Evolutionary conservation across 106 monocot species (phyloP), one percentile per base, ranked within the genome.

Genomic region (Gastrodia elata): DNA sequence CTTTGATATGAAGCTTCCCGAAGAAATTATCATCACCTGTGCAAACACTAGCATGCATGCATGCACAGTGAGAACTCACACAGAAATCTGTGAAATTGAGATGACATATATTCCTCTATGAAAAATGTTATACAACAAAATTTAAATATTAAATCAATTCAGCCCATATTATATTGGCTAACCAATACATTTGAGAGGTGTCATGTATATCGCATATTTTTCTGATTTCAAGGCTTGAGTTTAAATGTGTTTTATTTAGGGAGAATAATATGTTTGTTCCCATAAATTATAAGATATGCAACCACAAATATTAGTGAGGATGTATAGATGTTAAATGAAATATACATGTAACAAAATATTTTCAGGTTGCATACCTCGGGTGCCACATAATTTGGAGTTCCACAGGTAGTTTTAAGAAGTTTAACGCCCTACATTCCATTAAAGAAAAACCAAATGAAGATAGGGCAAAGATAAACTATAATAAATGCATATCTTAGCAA

Each of bases 371-470:
- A 39, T 85, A 94, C 94, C 91, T 94, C 94, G n/a, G 94, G 94
- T 39, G 94, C 91, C 15, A 94, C 94, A 80, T 94, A 94, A 76
- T 94, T 94, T 78, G 94, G 94, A 76, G 94, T 94, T 78, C 94
- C 94, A 78, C 94, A 94, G 38, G 94, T 94, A 55, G 94, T 94
- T 40, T 73, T 86, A 24, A 94, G 83, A 81, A 94, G 80, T 68
- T 68, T 68, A 73, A 82, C 89, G 42, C 91, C 94, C 94, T 94
- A 64, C 5, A 80, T 14, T 38, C 16, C 67, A 67, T 3, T 20
- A 2, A 65, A 65, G 59, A 65, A 65, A 35, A 20, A n/a, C n/a
- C n/a, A n/a, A 8, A 35, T 38, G 20, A 67, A 67, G 36, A 27
- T 15, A 20, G 11, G 30, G 70, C 39, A 36, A 33, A 33, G 71